Base-by-base conservation (phyloP, 2,329 filamentous ascomycete genomes). In the Talaromyces atroroseus region DNA sequence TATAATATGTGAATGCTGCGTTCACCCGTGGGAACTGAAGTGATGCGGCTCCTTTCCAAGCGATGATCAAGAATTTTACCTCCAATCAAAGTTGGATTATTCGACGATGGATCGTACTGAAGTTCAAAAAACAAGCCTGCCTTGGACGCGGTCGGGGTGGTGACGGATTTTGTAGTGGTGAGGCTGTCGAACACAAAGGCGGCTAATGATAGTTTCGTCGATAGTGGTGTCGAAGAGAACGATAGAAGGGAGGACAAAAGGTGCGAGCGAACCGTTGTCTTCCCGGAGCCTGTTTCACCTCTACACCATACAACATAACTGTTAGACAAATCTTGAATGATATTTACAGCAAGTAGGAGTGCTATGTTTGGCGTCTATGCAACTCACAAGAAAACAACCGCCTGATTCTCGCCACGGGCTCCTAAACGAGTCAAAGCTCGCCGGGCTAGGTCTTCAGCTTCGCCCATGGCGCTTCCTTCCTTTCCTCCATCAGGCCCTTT, bases 1-100 rank as follows among this genome's bases (percentile, higher is more conserved):
- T 99, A 99, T 8, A 99, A 79, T 24, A 95, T 83, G 73, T 99
- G 94, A 70, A 96, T 97, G 71, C 94, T 97, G 46, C 94, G 87
- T 75, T 99, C 94, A 64, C 94, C 94, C 0, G 94, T 96, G 0
- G 94, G 94, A 0, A 97, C 92, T 42, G 90, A 85, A 26, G 94
- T 86, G 61, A 99, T 91, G 61, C 94, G 84, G 74, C 91, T 96
- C 57, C 94, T 81, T 74, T 99, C 94, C 49, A 99, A 78, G 63
- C 94, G 84, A 71, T 99, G 94, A 65, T 97, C 92, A 46, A 99
- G 80, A 16, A 99, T 80, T 74, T 99, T 97, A 64, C 90, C 92
- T 74, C 94, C 94, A 62, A 99, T 89, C 26, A 99, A 80, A 2
- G 91, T 85, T 1, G 94, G 94, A 66, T 88, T 91, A 24, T 89